A percentile compares a stretch with the other conserved stretches of the same genome.
phyloP scores from a whole-genome alignment of 1,284 basidiomycete species.

The Dichomitus squalens region DNA sequence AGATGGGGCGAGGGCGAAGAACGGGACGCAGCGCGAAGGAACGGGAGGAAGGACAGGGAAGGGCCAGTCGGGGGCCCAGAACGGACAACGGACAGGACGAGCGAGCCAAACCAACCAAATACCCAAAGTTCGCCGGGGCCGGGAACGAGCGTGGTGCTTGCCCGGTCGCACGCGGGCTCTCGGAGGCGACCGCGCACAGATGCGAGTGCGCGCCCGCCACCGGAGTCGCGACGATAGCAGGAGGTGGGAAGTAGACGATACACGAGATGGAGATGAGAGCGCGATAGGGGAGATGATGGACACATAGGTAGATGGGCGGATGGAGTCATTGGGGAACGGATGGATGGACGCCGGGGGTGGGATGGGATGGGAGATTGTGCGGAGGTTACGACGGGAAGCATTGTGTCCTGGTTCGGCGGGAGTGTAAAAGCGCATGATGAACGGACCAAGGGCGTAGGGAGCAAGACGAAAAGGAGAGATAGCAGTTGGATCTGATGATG shows the following conservation, averaged over 20 bases:
- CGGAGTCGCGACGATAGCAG: not conserved
- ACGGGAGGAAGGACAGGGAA: not conserved
- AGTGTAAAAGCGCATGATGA: not conserved
- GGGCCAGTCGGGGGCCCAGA: not conserved
- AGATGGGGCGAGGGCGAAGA: no score
- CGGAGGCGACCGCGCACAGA: not conserved
- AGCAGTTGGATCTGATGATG: constrained; percentile 10
- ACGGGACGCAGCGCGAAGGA: not conserved
- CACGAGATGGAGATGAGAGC: not conserved
- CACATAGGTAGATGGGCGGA: not conserved
- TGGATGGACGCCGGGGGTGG: not conserved
- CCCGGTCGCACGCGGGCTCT: not conserved
- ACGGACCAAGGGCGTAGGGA: not conserved
- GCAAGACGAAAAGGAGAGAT: constrained; percentile 8
- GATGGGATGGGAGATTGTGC: constrained; percentile 1
- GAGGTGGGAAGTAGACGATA: not conserved
- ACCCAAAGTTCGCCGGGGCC: constrained; percentile 12
- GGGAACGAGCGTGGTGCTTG: not conserved
- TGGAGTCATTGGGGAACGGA: not conserved
- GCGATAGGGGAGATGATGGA: not conserved
- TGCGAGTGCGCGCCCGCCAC: not conserved
- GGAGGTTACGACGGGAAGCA: not conserved
- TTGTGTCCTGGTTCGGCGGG: not conserved
- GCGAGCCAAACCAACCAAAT: constrained; percentile 10
- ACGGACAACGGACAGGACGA: not conserved